Evolutionary conservation across 306 rosid genomes (phyloP).

Genomic region (Carpinus viminea): DNA sequence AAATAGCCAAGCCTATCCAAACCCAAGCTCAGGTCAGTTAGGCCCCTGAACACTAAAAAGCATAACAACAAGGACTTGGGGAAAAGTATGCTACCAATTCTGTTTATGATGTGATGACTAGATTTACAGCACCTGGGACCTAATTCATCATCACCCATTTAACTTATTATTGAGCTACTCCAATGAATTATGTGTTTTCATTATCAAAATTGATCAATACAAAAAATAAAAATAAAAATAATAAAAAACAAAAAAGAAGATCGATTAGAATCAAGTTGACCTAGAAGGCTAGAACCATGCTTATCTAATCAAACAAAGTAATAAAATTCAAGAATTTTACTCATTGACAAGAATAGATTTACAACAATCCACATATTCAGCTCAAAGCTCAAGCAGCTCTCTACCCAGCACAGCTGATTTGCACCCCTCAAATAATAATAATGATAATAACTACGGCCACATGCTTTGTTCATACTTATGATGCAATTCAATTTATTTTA

Average conservation of each 20-base stretch:
- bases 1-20: neutral
- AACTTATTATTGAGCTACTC: neutral
- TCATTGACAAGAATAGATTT: neutral
- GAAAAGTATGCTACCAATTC: neutral
- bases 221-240: neutral
- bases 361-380: neutral
- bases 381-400: constrained; percentile 1
- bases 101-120: neutral
- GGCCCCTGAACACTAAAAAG: neutral
- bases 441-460: neutral
- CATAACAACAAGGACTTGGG: neutral
- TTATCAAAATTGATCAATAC: neutral
- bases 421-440: neutral
- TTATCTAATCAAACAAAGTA: neutral
- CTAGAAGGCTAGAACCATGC: neutral
- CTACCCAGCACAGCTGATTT: neutral
- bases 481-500: neutral
- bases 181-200: neutral
- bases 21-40: neutral
- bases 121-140: neutral
- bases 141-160: neutral
- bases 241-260: too few species aligned
- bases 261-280: neutral
- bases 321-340: neutral
- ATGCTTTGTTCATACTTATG: neutral